Evolutionary conservation across 768 basidiomycete species (phyloP).

Genomic region (Lactarius quietus): DNA sequence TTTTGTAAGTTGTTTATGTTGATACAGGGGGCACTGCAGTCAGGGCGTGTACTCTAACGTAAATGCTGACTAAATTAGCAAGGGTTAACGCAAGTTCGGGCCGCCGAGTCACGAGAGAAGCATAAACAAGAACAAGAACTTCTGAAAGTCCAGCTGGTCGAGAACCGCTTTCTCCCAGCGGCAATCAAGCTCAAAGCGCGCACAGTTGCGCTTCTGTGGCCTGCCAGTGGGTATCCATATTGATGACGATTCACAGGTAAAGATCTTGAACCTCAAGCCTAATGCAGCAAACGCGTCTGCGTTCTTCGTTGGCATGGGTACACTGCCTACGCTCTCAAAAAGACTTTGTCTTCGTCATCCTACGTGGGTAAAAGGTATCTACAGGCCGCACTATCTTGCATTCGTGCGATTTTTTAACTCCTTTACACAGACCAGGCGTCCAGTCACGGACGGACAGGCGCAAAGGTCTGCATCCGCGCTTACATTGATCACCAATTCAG

Average conservation of each 20-base stretch:
- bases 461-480: conserved; percentile 91
- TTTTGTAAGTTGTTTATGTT: background rate
- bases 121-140: no score
- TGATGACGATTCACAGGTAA: conserved; percentile 45
- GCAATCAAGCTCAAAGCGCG: conserved; percentile 65
- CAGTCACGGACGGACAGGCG: conserved; percentile 43
- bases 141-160: conserved; percentile 60
- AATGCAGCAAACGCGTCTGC: conserved; percentile 72
- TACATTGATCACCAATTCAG: conserved; percentile 53
- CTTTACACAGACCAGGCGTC: background rate
- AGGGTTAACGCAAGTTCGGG: no score
- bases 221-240: background rate
- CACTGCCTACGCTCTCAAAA: conserved; percentile 92
- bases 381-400: conserved; percentile 82
- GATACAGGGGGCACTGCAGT: background rate
- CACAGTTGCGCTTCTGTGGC: background rate
- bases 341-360: conserved; percentile 86
- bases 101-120: no score
- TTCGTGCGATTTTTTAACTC: conserved; percentile 36
- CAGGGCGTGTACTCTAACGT: background rate
- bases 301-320: conserved; percentile 96
- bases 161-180: conserved; percentile 65
- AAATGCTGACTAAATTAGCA: background rate
- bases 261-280: conserved; percentile 56
- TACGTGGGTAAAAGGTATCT: conserved; percentile 95